Percentiles rank a stretch among this genome's conserved stretches.
phyloP scores from a whole-genome alignment of 148 eudicot genomes.

The Bassia scoparia region DNA sequence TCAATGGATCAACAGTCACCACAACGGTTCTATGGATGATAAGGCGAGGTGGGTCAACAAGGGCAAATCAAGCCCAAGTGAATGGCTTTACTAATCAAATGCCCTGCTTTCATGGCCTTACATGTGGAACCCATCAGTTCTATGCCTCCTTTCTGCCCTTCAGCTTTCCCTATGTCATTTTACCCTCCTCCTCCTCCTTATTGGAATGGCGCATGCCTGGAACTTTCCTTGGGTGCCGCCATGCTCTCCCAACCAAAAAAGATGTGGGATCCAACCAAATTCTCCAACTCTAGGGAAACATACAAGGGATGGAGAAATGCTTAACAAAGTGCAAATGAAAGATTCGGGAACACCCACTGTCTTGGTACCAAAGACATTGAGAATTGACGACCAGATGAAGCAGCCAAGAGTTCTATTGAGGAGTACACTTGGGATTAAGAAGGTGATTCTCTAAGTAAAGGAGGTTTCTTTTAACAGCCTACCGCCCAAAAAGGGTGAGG shows the following conservation, averaged over 20 bases:
- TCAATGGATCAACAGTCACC: conserved; percentile 47
- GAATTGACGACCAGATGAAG: conserved; percentile 89
- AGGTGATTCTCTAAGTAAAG: conserved; percentile 43
- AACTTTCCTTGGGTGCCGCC: conserved; percentile 52
- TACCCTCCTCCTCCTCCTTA: conserved; percentile 72
- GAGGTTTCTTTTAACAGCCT: conserved; percentile 65
- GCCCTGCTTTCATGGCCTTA: conserved; percentile 77
- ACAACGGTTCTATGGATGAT: conserved; percentile 38
- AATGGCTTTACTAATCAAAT: conserved; percentile 45
- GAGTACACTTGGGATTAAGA: conserved; percentile 84
- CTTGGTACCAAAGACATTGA: conserved; percentile 72
- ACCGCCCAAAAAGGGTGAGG: conserved; percentile 50
- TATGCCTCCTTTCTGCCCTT: conserved; percentile 47
- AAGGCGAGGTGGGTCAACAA: conserved; percentile 25
- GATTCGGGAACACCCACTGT: conserved; percentile 35
- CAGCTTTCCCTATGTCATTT: conserved; percentile 52
- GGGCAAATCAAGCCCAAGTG: conserved; percentile 32
- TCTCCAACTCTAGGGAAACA: conserved; percentile 75
- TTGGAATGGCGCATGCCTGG: conserved; percentile 68
- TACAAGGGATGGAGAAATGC: conserved; percentile 55
- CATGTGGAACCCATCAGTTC: conserved; percentile 59
- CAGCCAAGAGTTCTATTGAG: conserved; percentile 94
- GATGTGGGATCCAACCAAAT: conserved; percentile 30
- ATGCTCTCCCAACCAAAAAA: conserved; percentile 30
- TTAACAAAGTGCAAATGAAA: conserved; percentile 34